phyloP scores from a whole-genome alignment of 2,329 filamentous ascomycete species.

The Diaporthe destruens region DNA sequence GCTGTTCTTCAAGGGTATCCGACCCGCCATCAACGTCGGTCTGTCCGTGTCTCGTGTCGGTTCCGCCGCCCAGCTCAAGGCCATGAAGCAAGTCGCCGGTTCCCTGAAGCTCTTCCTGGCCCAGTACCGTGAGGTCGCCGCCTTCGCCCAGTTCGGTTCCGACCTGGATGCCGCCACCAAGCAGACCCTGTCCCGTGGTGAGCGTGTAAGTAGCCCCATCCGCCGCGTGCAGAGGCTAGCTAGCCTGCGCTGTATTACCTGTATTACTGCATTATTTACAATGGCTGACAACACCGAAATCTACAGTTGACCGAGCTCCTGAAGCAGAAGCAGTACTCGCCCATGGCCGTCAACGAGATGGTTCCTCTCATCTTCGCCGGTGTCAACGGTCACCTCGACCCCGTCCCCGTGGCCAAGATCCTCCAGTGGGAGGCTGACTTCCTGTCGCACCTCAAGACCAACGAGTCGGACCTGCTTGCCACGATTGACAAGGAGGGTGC shows the following conservation, averaged over 20 bases:
- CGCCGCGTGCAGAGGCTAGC: neutral
- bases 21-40: constrained; percentile 99
- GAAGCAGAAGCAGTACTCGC: constrained; percentile 99
- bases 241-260: neutral
- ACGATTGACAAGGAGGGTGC: constrained; percentile 96
- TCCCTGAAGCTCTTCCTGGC: constrained; percentile 99
- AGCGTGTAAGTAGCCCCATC: constrained; percentile 79
- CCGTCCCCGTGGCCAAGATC: constrained; percentile 90
- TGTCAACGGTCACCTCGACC: constrained; percentile 97
- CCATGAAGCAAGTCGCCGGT: constrained; percentile 99
- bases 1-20: constrained; percentile 99
- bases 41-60: constrained; percentile 99
- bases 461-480: constrained; percentile 85
- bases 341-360: constrained; percentile 99
- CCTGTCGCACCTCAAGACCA: constrained; percentile 90
- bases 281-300: constrained; percentile 43
- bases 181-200: constrained; percentile 98
- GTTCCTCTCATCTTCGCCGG: constrained; percentile 99
- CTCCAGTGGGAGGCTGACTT: constrained; percentile 95
- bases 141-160: constrained; percentile 99
- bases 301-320: constrained; percentile 89
- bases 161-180: constrained; percentile 99
- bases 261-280: neutral
- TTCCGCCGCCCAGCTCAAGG: constrained; percentile 99
- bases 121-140: constrained; percentile 99